These are phyloP conservation scores for Cyberlindnera mycetangii DNA, from an alignment of 805 yeast species.

Conservation along the genomic window DNA sequence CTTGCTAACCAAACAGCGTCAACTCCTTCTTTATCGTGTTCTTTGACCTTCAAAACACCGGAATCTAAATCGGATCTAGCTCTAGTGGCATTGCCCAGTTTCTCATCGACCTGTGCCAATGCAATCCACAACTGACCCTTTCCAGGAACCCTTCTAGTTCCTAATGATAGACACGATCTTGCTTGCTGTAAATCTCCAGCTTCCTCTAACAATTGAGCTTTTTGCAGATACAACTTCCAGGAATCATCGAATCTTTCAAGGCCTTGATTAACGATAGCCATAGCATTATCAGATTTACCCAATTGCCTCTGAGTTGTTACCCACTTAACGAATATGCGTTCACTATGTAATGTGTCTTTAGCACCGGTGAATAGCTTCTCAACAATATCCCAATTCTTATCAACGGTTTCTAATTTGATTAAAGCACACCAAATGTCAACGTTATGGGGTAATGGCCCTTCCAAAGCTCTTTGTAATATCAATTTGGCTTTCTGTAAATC, in stretches of 20 bases:
- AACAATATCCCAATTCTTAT: conserved; percentile 36
- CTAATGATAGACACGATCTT: conserved; percentile 44
- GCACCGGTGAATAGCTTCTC: conserved; percentile 39
- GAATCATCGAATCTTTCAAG: conserved; percentile 45
- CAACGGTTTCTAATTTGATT: conserved; percentile 57
- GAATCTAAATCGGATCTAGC: conserved; percentile 75
- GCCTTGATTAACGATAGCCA: conserved; percentile 43
- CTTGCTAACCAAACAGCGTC: conserved; percentile 59
- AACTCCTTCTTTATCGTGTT: conserved; percentile 36
- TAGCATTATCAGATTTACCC: conserved; percentile 35
- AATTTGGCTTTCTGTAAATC: conserved; percentile 51
- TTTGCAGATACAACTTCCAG: conserved; percentile 57
- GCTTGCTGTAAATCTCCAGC: conserved; percentile 37
- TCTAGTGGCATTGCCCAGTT: conserved; percentile 41
- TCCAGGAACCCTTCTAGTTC: conserved; percentile 45
- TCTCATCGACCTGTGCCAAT: conserved; percentile 43
- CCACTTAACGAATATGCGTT: conserved; percentile 60
- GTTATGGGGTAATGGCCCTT: conserved; percentile 36
- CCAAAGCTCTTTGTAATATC: conserved; percentile 49
- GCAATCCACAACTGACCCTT: conserved; percentile 52
- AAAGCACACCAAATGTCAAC: conserved; percentile 70
- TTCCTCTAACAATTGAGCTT: conserved; percentile 50
- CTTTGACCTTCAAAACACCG: conserved; percentile 42
- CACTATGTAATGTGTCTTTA: conserved; percentile 32
- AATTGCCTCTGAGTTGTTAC: conserved; percentile 48